Base-by-base conservation (phyloP, 106 monocot genomes). In the Dactylorhiza incarnata region DNA sequence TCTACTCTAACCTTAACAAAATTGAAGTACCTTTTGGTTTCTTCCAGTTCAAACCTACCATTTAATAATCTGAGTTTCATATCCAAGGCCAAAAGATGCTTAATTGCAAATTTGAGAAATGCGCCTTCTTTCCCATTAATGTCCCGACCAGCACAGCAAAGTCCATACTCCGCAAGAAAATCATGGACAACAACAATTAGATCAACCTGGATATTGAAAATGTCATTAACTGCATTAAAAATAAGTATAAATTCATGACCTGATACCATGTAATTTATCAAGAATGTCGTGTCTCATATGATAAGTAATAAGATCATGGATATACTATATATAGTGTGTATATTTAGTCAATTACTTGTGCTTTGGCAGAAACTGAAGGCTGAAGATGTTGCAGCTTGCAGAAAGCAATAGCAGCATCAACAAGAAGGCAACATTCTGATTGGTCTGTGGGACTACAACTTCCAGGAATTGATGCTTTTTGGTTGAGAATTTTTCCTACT, bases 121-220 rank as follows among this genome's bases (percentile, higher is more conserved):
- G 82, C 80, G 49, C 94, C 94, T 88, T 99, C 94, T 71, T 91
- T 86, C 6, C 94, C 94, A 84, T 89, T 81, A 71, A 78, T 73
- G 61, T 99, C 99, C 56, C 78, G 84, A 73, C 91, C 99, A 85
- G 99, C 91, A 86, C 94, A 99, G 68, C 94, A 99, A 45, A 99
- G 94, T 26, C 99, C 99, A 91, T 88, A 89, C 15, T 99, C 94
- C 29, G 94, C 97, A 75, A 94, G 91, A 63, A 99, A 85, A 83
- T 99, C 94, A 84, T 99, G 99, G 12, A 92, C 80, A 37, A 89
- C 84, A 24, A 88, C 88, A 85, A 99, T 89, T 73, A 99, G 77
- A 72, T 99, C 94, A 56, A 94, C 91, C 91, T 91, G 82, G 29
- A 37, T 37, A 37, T 37, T 37, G 37, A 37, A 37, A 37, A 37